Percentiles rank a stretch among this genome's conserved stretches.
These are phyloP conservation scores for Rhizopogon sp. DNA, from an alignment of 768 basidiomycete genomes.

Conservation along the genomic window DNA sequence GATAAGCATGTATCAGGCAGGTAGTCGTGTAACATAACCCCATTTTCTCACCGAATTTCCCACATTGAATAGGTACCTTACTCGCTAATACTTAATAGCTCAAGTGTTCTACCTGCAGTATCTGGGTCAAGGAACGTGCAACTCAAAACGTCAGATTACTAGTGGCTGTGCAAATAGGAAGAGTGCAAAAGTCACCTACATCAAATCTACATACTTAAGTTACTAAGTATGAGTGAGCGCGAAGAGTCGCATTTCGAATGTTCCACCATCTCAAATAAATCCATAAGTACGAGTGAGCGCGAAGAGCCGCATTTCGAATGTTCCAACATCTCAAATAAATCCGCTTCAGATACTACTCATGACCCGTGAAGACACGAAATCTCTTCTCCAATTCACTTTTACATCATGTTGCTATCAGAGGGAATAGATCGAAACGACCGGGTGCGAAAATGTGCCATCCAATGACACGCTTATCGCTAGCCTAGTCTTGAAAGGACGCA, in stretches of 20 bases:
- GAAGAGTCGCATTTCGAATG: neutral
- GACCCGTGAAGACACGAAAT: neutral
- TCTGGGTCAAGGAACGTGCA: too few relatives aligned
- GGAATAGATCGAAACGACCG: neutral
- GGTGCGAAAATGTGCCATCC: neutral
- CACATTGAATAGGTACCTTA: neutral
- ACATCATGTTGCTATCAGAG: neutral
- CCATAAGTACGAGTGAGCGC: neutral
- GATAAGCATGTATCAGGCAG: neutral
- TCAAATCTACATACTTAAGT: too few relatives aligned
- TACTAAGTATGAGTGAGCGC: neutral
- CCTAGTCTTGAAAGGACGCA: neutral
- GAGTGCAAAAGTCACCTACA: too few relatives aligned
- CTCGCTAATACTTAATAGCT: neutral
- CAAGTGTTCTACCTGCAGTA: too few relatives aligned
- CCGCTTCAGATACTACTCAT: neutral
- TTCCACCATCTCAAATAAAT: neutral
- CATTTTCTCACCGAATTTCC: neutral
- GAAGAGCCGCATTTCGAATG: neutral
- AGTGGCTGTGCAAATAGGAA: neutral
- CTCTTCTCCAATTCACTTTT: neutral
- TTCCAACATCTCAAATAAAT: neutral
- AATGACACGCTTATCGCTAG: neutral
- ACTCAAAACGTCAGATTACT: too few relatives aligned
- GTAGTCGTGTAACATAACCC: neutral